Conservation (phyloP, 163 green algal species). For the Scenedesmus sp. region DNA sequence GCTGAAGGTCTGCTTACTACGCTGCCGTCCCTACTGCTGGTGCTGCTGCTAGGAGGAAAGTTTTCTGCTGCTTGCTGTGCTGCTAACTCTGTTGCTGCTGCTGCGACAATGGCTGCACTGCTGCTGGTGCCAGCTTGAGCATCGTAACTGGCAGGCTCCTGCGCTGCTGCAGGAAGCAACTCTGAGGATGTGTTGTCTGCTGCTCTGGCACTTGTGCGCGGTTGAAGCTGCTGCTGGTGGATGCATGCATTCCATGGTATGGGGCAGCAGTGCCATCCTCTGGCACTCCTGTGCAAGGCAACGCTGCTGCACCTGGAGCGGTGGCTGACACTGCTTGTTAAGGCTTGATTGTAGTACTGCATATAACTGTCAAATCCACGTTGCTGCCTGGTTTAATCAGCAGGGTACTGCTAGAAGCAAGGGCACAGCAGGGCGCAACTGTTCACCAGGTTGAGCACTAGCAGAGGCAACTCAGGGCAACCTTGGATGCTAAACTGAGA, state of each 20-base stretch:
- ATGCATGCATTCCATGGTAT: background rate
- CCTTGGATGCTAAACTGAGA: background rate
- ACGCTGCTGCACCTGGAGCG: background rate
- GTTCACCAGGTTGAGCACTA: background rate
- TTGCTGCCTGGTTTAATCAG: background rate
- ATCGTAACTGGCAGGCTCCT: background rate
- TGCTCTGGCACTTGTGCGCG: background rate
- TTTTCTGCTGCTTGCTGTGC: background rate
- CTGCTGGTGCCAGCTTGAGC: background rate
- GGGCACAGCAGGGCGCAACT: background rate
- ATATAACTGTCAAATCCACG: background rate
- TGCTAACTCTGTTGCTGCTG: conserved; percentile 10
- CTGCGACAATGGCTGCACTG: background rate
- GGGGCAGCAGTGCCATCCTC: background rate
- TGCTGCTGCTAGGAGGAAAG: background rate
- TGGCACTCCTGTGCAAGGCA: background rate
- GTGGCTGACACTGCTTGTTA: background rate
- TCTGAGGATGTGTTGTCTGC: background rate
- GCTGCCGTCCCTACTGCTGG: background rate
- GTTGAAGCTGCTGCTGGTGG: background rate
- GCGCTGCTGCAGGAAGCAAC: background rate
- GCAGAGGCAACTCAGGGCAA: background rate
- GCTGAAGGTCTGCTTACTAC: background rate
- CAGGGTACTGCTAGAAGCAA: background rate
- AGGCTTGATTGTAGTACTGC: background rate